These are phyloP conservation scores for Candida sakaeoensis DNA, from an alignment of 805 yeast genomes.

Conservation along the genomic window DNA sequence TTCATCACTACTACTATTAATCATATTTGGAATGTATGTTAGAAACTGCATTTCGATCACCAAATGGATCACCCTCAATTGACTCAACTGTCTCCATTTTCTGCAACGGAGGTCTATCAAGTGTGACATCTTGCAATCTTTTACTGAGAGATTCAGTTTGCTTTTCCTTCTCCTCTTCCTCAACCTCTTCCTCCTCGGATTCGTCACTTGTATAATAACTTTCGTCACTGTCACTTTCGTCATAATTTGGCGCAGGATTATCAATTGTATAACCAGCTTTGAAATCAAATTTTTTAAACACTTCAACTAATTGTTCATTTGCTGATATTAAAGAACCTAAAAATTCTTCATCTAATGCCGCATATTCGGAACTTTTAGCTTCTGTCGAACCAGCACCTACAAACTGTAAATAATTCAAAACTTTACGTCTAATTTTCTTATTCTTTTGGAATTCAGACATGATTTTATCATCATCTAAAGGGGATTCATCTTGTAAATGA, in stretches of 20 bases:
- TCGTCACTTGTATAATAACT: constrained; percentile 32
- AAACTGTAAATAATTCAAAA: constrained; percentile 76
- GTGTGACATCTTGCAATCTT: constrained; percentile 12
- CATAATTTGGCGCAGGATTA: constrained; percentile 34
- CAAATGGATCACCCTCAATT: constrained; percentile 35
- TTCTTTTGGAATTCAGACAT: constrained; percentile 71
- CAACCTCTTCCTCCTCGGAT: constrained; percentile 15
- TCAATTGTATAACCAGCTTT: constrained; percentile 39
- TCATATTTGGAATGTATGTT: constrained; percentile 15
- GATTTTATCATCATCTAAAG: constrained; percentile 62
- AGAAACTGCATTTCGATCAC: constrained; percentile 26
- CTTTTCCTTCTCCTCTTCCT: constrained; percentile 14
- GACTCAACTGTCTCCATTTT: constrained; percentile 21
- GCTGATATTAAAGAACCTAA: constrained; percentile 86
- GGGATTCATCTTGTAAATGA: constrained; percentile 45
- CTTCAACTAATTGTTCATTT: constrained; percentile 81
- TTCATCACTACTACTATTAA: too few relatives aligned
- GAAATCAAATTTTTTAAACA: constrained; percentile 66
- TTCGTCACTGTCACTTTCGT: constrained; percentile 28
- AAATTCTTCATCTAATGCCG: constrained; percentile 63
- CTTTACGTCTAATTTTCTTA: constrained; percentile 68
- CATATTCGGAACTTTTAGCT: constrained; percentile 23
- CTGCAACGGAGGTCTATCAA: constrained; percentile 14
- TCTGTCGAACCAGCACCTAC: constrained; percentile 52
- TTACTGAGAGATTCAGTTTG: constrained; percentile 10